Conservation (phyloP, 148 eudicot species). For the Vaccinium corymbosum region DNA sequence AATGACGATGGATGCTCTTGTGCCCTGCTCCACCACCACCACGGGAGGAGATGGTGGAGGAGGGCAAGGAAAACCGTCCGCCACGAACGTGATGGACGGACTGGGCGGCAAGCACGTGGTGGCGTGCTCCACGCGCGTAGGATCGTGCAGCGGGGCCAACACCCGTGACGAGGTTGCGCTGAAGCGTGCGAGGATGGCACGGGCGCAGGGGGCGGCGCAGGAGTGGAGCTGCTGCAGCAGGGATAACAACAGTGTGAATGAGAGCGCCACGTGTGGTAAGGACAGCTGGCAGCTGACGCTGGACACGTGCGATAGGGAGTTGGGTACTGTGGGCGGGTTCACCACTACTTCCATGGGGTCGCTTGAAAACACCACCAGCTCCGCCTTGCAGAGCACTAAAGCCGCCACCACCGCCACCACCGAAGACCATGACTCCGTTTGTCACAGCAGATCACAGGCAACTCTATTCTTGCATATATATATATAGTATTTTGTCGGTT, state of each 20-base stretch:
- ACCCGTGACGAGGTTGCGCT: constrained; percentile 18
- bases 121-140: constrained; percentile 50
- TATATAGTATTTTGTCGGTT: no score
- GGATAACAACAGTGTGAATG: constrained; percentile 33
- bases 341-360: constrained; percentile 54
- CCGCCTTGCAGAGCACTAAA: constrained; percentile 36
- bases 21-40: constrained; percentile 25
- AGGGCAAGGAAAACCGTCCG: neutral
- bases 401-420: constrained; percentile 36
- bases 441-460: constrained; percentile 60
- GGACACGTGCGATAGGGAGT: constrained; percentile 39
- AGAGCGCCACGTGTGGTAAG: constrained; percentile 35
- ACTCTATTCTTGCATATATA: neutral
- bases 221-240: constrained; percentile 29
- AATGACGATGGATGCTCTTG: constrained; percentile 52
- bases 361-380: constrained; percentile 47
- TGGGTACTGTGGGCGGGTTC: constrained; percentile 27
- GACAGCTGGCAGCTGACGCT: constrained; percentile 33
- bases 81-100: constrained; percentile 17
- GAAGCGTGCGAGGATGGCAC: constrained; percentile 23
- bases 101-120: constrained; percentile 20
- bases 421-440: constrained; percentile 65
- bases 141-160: constrained; percentile 42
- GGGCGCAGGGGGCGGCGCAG: constrained; percentile 15
- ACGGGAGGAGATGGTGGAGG: neutral